Evolutionary conservation across 2,329 filamentous ascomycete genomes (phyloP).

Genomic region (Graphilbum sp.): DNA sequence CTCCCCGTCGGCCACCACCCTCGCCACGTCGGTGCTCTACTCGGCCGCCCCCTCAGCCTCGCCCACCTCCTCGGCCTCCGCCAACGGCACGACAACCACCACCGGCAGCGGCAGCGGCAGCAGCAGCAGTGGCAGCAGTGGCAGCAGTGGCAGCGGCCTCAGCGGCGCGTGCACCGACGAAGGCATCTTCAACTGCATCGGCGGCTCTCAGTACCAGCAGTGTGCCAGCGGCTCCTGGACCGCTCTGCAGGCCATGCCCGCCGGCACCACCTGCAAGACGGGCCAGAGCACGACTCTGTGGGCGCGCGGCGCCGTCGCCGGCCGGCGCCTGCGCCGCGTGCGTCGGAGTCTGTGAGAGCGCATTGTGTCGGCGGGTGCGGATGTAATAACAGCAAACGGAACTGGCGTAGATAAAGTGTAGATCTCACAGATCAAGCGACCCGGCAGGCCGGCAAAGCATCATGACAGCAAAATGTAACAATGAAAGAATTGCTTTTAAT

Average conservation of each 20-base stretch:
- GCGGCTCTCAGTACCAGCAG: constrained; percentile 29
- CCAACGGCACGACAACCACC: not conserved
- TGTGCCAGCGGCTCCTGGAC: constrained; percentile 34
- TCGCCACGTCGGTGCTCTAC: too few species aligned
- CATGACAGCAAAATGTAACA: too few species aligned
- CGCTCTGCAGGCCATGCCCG: constrained; percentile 21
- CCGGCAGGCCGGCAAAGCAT: too few species aligned
- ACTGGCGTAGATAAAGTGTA: too few species aligned
- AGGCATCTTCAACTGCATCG: constrained; percentile 33
- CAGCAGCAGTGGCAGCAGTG: constrained; percentile 2
- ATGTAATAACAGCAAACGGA: too few species aligned
- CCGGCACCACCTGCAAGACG: constrained; percentile 27
- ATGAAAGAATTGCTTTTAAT: too few species aligned
- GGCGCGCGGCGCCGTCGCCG: constrained; percentile 1
- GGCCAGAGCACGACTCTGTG: constrained; percentile 16
- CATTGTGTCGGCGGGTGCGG: not conserved
- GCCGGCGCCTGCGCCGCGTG: constrained; percentile 1
- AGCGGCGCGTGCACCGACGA: constrained; percentile 26
- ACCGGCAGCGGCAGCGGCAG: not conserved
- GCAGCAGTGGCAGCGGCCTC: constrained; percentile 17
- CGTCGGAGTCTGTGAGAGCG: constrained; percentile 1
- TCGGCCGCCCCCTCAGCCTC: constrained; percentile 1
- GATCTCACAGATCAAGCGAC: too few species aligned
- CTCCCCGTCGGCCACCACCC: not conserved
- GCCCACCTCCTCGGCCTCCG: not conserved